phyloP scores from a whole-genome alignment of 1,284 basidiomycete species.

The Coniferiporia weirii region DNA sequence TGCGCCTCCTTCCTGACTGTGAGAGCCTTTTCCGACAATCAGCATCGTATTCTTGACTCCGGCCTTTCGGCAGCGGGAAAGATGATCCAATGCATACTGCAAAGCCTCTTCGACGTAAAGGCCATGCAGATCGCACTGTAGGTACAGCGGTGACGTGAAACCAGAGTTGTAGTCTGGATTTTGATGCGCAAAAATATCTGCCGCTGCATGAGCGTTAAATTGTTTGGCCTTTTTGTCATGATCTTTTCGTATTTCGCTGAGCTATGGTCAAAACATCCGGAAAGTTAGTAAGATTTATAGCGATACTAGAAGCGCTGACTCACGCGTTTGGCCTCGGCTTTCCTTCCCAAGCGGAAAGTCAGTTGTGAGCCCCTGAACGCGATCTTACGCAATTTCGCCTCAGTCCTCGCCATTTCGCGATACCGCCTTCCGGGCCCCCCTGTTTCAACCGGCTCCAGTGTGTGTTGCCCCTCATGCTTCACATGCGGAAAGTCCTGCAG shows the following conservation, averaged over 20 bases:
- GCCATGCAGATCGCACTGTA: constrained; percentile 16
- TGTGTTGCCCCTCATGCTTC: too few relatives aligned
- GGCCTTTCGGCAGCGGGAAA: constrained; percentile 6
- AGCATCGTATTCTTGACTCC: constrained; percentile 17
- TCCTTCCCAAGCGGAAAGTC: constrained; percentile 1
- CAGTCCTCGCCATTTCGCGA: constrained; percentile 7
- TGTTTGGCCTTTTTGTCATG: constrained; percentile 11
- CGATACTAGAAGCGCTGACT: background rate
- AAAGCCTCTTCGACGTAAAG: constrained; percentile 16
- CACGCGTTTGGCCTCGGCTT: constrained; percentile 9
- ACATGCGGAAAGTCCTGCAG: too few relatives aligned
- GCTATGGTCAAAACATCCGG: too few relatives aligned
- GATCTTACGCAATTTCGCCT: background rate
- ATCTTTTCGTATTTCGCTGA: constrained; percentile 9
- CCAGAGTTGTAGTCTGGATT: constrained; percentile 2
- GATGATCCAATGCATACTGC: constrained; percentile 10
- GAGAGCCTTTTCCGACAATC: constrained; percentile 15
- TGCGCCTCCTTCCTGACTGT: constrained; percentile 15
- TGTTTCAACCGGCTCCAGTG: background rate
- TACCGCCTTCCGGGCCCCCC: constrained; percentile 2
- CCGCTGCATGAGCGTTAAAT: constrained; percentile 11
- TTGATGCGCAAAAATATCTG: constrained; percentile 10
- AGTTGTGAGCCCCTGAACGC: constrained; percentile 5
- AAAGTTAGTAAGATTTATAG: too few relatives aligned
- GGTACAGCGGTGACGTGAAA: background rate